Conservation (phyloP, 2,329 filamentous ascomycete genomes). For the Exophiala aquamarina region DNA sequence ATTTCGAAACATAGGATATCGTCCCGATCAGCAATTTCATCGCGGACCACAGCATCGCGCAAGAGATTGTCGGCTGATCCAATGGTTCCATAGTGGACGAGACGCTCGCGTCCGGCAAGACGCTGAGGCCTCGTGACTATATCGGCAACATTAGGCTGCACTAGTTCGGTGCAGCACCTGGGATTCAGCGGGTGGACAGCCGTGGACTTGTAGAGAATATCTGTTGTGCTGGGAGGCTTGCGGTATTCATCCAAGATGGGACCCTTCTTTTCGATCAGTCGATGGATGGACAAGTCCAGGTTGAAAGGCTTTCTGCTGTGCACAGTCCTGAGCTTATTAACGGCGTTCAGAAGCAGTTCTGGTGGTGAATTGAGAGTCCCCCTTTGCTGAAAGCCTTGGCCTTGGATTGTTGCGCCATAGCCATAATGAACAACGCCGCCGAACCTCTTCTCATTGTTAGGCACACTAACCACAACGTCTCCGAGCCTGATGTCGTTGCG, state of each 20-base stretch:
- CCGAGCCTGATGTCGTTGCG: conserved; percentile 29
- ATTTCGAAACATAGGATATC: conserved; percentile 12
- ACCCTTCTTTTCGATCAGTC: neutral
- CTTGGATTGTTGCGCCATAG: conserved; percentile 2
- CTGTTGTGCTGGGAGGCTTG: neutral
- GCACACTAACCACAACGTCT: conserved; percentile 28
- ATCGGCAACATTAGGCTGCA: too few species aligned
- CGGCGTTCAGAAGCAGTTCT: conserved; percentile 20
- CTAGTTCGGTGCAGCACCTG: conserved; percentile 8
- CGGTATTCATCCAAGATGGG: neutral
- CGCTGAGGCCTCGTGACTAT: neutral
- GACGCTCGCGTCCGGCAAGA: neutral
- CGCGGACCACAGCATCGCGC: conserved; percentile 4
- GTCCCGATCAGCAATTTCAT: neutral
- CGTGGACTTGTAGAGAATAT: neutral
- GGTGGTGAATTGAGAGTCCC: conserved; percentile 23
- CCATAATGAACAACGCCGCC: conserved; percentile 28
- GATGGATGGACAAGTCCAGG: neutral
- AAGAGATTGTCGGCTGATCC: conserved; percentile 9
- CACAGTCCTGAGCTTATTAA: conserved; percentile 14
- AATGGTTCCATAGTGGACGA: conserved; percentile 12
- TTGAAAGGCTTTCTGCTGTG: neutral
- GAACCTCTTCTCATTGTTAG: conserved; percentile 5
- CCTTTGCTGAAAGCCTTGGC: conserved; percentile 26
- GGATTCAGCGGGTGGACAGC: neutral